A percentile compares a stretch with the other conserved stretches of the same genome.
phyloP scores from a whole-genome alignment of 78 protist species.

The Dictyostelium intermedium region DNA sequence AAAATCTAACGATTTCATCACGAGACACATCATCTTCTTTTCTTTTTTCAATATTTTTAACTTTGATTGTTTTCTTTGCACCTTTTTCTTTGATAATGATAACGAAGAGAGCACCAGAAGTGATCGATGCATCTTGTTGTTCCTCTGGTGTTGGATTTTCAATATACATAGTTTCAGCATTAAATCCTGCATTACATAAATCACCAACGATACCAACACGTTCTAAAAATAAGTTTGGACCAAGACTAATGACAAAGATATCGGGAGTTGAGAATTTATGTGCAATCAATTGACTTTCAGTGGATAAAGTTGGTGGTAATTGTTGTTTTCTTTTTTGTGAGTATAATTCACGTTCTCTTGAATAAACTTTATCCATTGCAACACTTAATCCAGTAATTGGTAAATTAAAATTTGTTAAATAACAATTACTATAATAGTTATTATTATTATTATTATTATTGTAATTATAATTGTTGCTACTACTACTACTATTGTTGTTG shows the following conservation, averaged over 20 bases:
- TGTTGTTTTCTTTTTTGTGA: neutral
- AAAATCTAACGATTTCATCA: constrained; percentile 63
- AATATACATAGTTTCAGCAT: constrained; percentile 46
- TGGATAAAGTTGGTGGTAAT: neutral
- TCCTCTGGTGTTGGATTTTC: constrained; percentile 57
- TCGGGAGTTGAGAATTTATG: constrained; percentile 27
- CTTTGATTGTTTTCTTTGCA: constrained; percentile 47
- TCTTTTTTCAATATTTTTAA: constrained; percentile 63
- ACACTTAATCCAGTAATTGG: constrained; percentile 47
- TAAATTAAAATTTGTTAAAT: neutral
- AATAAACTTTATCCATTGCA: constrained; percentile 55
- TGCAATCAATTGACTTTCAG: neutral
- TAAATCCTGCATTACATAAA: constrained; percentile 36
- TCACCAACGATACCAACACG: constrained; percentile 30
- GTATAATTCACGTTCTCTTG: constrained; percentile 12
- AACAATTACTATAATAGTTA: neutral
- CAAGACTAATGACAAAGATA: constrained; percentile 40
- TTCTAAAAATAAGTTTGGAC: constrained; percentile 39
- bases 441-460: neutral
- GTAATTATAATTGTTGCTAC: no score
- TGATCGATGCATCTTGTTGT: constrained; percentile 26
- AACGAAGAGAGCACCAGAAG: constrained; percentile 24
- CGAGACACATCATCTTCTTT: constrained; percentile 61
- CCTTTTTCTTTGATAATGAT: constrained; percentile 45
- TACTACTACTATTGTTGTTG: neutral